Percentiles rank a stretch among this genome's conserved stretches.
phyloP scores from a whole-genome alignment of 176 grass and related monocot species.

The Paspalum notatum region DNA sequence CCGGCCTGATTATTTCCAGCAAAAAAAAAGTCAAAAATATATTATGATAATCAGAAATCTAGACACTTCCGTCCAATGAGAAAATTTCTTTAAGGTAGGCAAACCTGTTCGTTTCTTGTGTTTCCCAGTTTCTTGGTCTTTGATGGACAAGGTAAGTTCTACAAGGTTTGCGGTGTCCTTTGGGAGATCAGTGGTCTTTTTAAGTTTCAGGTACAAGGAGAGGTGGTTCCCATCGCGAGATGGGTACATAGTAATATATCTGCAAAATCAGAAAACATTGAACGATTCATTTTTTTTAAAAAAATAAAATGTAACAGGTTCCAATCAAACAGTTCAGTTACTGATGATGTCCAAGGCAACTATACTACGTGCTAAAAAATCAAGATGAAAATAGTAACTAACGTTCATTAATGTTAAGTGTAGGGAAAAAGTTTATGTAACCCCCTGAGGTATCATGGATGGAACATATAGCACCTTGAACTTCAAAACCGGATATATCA shows the following conservation, averaged over 20 bases:
- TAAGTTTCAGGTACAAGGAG: constrained; percentile 12
- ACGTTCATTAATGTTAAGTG: no score
- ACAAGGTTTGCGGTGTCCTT: constrained; percentile 10
- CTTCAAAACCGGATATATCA: no score
- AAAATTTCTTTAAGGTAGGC: neutral
- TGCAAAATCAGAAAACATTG: constrained; percentile 12
- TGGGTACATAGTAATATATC: constrained; percentile 23
- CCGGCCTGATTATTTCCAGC: constrained; percentile 6
- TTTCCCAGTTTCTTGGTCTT: constrained; percentile 16
- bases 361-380: no score
- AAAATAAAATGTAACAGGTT: no score
- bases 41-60: neutral
- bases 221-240: constrained; percentile 6
- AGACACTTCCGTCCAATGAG: neutral
- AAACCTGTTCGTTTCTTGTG: neutral
- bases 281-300: no score
- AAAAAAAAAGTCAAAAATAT: constrained; percentile 3
- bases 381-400: no score
- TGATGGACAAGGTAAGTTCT: constrained; percentile 27
- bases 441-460: no score
- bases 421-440: no score
- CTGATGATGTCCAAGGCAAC: no score
- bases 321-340: no score
- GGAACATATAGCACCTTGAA: no score
- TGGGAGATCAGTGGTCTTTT: neutral